Percentiles rank a stretch among this genome's conserved stretches.
phyloP scores from a whole-genome alignment of 495 filamentous ascomycete species.

The Xylaria grammica region DNA sequence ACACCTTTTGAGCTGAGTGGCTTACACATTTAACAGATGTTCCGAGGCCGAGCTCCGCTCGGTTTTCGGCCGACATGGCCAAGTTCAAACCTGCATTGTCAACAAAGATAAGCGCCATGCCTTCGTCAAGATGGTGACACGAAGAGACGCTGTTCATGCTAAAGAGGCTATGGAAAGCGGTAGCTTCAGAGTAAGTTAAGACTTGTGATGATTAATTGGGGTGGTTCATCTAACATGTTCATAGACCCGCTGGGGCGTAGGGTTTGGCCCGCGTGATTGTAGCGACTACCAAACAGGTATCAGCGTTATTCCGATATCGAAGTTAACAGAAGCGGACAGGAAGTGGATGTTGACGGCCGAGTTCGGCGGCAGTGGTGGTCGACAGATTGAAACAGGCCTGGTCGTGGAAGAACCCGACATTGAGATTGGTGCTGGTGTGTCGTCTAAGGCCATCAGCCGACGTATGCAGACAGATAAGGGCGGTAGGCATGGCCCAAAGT shows the following conservation, averaged over 20 bases:
- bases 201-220: not conserved
- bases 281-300: slow-evolving; percentile 92
- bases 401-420: slow-evolving; percentile 98
- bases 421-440: slow-evolving; percentile 96
- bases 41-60: slow-evolving; percentile 79
- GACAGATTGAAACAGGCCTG: slow-evolving; percentile 77
- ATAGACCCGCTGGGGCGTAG: slow-evolving; percentile 95
- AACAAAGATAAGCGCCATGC: slow-evolving; percentile 97
- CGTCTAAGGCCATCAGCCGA: slow-evolving; percentile 89
- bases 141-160: slow-evolving; percentile 80
- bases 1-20: slow-evolving; percentile 10
- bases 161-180: slow-evolving; percentile 89
- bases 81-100: slow-evolving; percentile 96
- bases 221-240: not conserved
- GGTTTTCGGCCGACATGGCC: slow-evolving; percentile 78
- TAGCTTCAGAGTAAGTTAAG: slow-evolving; percentile 75
- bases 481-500: slow-evolving; percentile 74
- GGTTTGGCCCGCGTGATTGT: slow-evolving; percentile 96
- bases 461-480: slow-evolving; percentile 80
- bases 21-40: slow-evolving; percentile 52
- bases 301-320: slow-evolving; percentile 89
- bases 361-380: slow-evolving; percentile 89
- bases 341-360: slow-evolving; percentile 98
- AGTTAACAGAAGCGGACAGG: slow-evolving; percentile 91
- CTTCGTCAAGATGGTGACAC: slow-evolving; percentile 97